Percentiles rank a stretch among this genome's conserved stretches.
Conservation (phyloP, 192 early-diverging fungal genomes). For the Geranomyces variabilis region DNA sequence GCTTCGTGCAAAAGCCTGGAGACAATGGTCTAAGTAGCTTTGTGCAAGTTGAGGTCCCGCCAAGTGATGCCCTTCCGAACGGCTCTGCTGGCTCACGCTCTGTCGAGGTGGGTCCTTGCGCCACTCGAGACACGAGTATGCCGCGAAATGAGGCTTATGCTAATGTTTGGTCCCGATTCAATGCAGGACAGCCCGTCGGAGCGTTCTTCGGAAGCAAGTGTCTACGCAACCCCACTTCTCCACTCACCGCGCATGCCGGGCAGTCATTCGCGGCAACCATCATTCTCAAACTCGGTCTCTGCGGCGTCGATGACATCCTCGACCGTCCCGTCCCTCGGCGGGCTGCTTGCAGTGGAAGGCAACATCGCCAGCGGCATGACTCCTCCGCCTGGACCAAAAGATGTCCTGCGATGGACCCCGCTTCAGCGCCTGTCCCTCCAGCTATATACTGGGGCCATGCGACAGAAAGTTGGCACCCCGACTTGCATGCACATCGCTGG, state of each 20-base stretch:
- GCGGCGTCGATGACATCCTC: constrained; percentile 19
- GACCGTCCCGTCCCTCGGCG: constrained; percentile 13
- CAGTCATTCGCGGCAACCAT: constrained; percentile 22
- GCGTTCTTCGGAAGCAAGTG: constrained; percentile 10
- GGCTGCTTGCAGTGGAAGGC: neutral
- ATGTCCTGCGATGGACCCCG: constrained; percentile 45
- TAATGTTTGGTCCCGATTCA: too few species aligned
- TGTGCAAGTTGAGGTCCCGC: neutral
- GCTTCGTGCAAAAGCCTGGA: too few species aligned
- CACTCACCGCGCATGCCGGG: constrained; percentile 16
- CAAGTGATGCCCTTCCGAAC: too few species aligned
- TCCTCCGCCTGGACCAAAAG: constrained; percentile 41
- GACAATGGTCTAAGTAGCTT: neutral
- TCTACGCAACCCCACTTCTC: neutral
- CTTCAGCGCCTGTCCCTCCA: constrained; percentile 30
- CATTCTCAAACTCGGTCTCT: constrained; percentile 28
- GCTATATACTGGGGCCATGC: constrained; percentile 37
- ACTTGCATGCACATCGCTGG: constrained; percentile 40
- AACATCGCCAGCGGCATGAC: neutral
- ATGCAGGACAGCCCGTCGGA: constrained; percentile 24
- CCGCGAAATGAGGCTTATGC: neutral
- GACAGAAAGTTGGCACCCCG: constrained; percentile 37
- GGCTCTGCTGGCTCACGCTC: neutral
- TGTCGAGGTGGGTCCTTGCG: neutral
- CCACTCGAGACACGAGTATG: neutral